Evolutionary conservation across 2,329 filamentous ascomycete species (phyloP).

Genomic region (Madurella fahalii): DNA sequence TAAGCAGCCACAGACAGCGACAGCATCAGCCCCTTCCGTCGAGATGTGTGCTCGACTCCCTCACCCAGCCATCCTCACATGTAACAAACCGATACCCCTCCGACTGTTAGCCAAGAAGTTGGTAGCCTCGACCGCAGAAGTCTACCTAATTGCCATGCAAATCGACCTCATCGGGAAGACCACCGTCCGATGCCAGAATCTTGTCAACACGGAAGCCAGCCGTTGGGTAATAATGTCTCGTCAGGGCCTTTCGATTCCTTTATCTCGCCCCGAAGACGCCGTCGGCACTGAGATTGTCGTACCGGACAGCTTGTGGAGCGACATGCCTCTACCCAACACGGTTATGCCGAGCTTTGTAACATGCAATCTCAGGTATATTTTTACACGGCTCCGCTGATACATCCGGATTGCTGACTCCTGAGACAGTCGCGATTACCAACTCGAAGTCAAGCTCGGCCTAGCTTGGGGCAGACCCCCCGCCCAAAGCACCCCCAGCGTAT

Average conservation of each 20-base stretch:
- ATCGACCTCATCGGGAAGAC: slow-evolving; percentile 79
- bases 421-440: slow-evolving; percentile 65
- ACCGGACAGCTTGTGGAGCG: slow-evolving; percentile 69
- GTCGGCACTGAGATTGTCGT: slow-evolving; percentile 65
- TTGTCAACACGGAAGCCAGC: slow-evolving; percentile 64
- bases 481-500: slow-evolving; percentile 13
- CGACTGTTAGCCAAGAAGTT: slow-evolving; percentile 76
- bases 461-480: slow-evolving; percentile 61
- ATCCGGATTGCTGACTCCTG: neutral
- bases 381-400: neutral
- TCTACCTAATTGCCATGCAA: slow-evolving; percentile 75
- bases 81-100: slow-evolving; percentile 79
- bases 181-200: slow-evolving; percentile 71
- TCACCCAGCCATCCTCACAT: slow-evolving; percentile 82
- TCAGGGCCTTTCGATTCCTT: slow-evolving; percentile 65
- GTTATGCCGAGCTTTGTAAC: slow-evolving; percentile 82
- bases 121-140: slow-evolving; percentile 60
- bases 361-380: slow-evolving; percentile 66
- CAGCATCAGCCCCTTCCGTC: slow-evolving; percentile 59
- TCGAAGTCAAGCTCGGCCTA: slow-evolving; percentile 77
- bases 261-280: slow-evolving; percentile 57
- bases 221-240: slow-evolving; percentile 73
- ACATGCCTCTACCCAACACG: slow-evolving; percentile 71
- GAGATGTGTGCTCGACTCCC: slow-evolving; percentile 77
- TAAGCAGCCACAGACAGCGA: slow-evolving; percentile 8